Conservation (phyloP, 2,329 filamentous ascomycete genomes). For the Rasamsonia emersonii region DNA sequence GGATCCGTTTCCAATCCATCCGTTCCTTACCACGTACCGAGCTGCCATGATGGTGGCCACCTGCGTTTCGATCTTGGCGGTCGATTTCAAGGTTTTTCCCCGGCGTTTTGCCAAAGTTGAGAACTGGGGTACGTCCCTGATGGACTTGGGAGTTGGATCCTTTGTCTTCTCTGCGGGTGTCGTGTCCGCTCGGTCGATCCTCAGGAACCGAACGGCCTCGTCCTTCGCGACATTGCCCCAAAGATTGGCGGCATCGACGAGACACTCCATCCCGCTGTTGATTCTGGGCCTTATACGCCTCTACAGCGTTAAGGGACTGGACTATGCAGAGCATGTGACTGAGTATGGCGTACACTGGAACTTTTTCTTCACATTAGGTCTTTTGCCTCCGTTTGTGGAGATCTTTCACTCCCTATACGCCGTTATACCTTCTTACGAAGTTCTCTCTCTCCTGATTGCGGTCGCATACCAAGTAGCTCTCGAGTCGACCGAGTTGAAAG, state of each 20-base stretch:
- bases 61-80: conserved; percentile 85
- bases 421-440: conserved; percentile 66
- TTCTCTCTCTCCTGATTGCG: conserved; percentile 61
- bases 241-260: conserved; percentile 58
- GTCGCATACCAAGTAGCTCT: conserved; percentile 66
- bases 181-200: conserved; percentile 72
- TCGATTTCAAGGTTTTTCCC: conserved; percentile 90
- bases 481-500: conserved; percentile 68
- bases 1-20: conserved; percentile 65
- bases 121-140: conserved; percentile 98
- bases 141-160: conserved; percentile 95
- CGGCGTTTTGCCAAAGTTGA: conserved; percentile 95
- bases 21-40: conserved; percentile 86
- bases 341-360: conserved; percentile 99
- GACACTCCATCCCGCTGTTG: conserved; percentile 76
- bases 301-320: conserved; percentile 82
- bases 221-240: conserved; percentile 35
- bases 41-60: conserved; percentile 87
- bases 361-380: conserved; percentile 92
- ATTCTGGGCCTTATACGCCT: conserved; percentile 72
- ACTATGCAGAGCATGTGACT: conserved; percentile 94
- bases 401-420: conserved; percentile 65
- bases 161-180: conserved; percentile 93
- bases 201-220: conserved; percentile 58
- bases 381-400: conserved; percentile 82